Evolutionary conservation across 2,329 filamentous ascomycete species (phyloP).

Genomic region (Madurella fahalii): DNA sequence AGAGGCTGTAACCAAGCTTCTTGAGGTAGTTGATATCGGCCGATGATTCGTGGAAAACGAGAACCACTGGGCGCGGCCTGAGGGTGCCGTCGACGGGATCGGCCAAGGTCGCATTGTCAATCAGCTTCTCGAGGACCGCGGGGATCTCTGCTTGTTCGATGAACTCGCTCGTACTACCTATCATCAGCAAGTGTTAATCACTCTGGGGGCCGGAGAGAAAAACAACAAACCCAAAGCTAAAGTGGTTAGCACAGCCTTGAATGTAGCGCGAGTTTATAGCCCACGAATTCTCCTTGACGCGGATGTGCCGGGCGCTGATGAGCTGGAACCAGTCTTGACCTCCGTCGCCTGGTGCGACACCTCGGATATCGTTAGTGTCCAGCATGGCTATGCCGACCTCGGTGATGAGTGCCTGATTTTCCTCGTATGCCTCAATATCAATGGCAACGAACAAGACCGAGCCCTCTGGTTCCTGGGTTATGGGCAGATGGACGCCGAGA

Average conservation of each 20-base stretch:
- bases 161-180: conserved; percentile 18
- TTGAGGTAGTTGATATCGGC: conserved; percentile 67
- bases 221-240: conserved; percentile 67
- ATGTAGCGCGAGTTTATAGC: conserved; percentile 67
- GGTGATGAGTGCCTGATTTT: conserved; percentile 61
- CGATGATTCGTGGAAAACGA: conserved; percentile 72
- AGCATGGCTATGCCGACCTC: conserved; percentile 83
- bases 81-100: conserved; percentile 9
- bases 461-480: conserved; percentile 45
- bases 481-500: conserved; percentile 43
- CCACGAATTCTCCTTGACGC: conserved; percentile 64
- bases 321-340: conserved; percentile 63
- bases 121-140: conserved; percentile 14
- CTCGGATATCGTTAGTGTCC: conserved; percentile 59
- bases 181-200: neutral
- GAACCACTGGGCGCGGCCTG: conserved; percentile 50
- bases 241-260: conserved; percentile 66
- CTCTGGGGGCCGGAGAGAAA: conserved; percentile 4
- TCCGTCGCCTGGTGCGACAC: conserved; percentile 54
- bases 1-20: conserved; percentile 59
- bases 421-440: conserved; percentile 80
- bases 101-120: conserved; percentile 11
- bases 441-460: conserved; percentile 70
- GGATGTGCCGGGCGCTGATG: conserved; percentile 71
- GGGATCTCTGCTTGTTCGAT: conserved; percentile 4